phyloP scores from a whole-genome alignment of 1,284 basidiomycete genomes.

The Sutorius eximius region DNA sequence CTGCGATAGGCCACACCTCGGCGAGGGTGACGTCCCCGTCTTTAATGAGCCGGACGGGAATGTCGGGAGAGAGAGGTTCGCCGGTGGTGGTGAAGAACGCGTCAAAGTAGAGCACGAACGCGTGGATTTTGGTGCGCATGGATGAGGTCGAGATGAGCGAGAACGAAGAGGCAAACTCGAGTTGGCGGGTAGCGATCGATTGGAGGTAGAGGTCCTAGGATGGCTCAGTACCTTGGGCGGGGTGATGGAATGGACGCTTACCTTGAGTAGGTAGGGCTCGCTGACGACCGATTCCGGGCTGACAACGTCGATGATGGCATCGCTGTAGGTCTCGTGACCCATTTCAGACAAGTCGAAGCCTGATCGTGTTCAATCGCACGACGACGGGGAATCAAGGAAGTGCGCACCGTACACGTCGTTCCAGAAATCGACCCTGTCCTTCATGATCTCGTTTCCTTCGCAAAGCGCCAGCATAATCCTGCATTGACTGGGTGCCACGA shows the following conservation, averaged over 20 bases:
- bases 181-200: conserved; percentile 63
- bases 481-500: no score
- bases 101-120: conserved; percentile 91
- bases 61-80: conserved; percentile 50
- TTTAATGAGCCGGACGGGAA: conserved; percentile 51
- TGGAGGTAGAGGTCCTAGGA: conserved; percentile 70
- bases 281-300: conserved; percentile 72
- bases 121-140: conserved; percentile 66
- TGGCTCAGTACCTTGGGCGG: neutral
- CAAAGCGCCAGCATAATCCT: no score
- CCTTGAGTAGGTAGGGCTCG: conserved; percentile 68
- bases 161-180: conserved; percentile 81
- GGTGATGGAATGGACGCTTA: conserved; percentile 25
- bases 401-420: no score
- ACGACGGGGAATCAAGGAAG: no score
- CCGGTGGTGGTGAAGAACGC: conserved; percentile 78
- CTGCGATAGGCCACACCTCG: no score
- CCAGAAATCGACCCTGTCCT: no score
- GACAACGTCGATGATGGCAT: conserved; percentile 83
- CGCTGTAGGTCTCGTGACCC: conserved; percentile 67
- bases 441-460: no score
- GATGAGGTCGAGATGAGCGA: conserved; percentile 60
- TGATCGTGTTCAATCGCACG: no score
- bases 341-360: no score
- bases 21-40: conserved; percentile 60